Evolutionary conservation across 257 asterid genomes (phyloP).

Genomic region (Solanum gracilifrons): DNA sequence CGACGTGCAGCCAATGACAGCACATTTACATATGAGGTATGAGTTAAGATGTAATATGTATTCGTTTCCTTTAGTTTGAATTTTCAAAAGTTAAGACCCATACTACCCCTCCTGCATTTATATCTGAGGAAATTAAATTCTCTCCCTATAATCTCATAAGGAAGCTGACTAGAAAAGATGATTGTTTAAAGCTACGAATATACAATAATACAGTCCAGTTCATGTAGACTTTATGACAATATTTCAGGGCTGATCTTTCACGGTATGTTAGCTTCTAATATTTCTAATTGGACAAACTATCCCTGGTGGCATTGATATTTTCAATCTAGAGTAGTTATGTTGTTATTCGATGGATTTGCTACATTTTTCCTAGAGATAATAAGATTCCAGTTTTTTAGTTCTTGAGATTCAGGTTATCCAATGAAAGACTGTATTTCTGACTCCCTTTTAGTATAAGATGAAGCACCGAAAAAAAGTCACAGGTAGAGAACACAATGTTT

Average conservation of each 20-base stretch:
- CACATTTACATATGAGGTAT: constrained; percentile 85
- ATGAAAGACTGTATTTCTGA: not conserved
- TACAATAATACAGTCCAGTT: not conserved
- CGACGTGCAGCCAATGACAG: constrained; percentile 63
- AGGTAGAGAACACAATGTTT: not conserved
- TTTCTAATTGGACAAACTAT: not conserved
- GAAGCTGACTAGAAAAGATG: not conserved
- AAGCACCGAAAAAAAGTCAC: not conserved
- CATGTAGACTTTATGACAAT: not conserved
- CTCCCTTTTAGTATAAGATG: not conserved
- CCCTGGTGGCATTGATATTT: not conserved
- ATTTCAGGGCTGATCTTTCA: not conserved
- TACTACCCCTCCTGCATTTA: not conserved
- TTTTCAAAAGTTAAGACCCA: not conserved
- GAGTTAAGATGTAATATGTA: not conserved
- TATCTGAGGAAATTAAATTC: not conserved
- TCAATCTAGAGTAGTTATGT: not conserved
- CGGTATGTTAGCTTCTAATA: not conserved
- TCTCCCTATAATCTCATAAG: not conserved
- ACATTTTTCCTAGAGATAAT: not conserved
- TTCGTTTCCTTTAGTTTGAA: not conserved
- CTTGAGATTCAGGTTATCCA: not conserved
- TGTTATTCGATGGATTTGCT: not conserved
- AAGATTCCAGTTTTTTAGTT: not conserved
- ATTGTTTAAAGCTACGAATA: not conserved